Evolutionary conservation across 2,329 filamentous ascomycete species (phyloP), one percentile per base, ranked within the genome.

Genomic region (Xylaria sp.): DNA sequence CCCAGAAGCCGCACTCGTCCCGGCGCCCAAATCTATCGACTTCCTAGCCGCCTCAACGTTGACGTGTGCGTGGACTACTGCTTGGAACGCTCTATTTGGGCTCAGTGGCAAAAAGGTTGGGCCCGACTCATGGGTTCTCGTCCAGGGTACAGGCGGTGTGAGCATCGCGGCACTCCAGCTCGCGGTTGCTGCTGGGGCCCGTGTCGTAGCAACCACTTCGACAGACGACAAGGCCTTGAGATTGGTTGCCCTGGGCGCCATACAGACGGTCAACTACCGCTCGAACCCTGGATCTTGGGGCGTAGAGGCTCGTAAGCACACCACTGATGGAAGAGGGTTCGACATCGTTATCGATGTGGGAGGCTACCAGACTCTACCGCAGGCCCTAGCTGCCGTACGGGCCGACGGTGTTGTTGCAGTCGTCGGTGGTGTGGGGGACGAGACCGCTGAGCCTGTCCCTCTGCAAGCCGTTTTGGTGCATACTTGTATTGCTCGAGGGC

Each of bases 301-400:
- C 13, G 78, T 81, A 3, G 84, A 84, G 34, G 89, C 89, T 10
- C 76, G 85, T 8, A 85, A 84, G 0, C 81, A 86, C 0, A 84
- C 82, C 0, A 80, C 80, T 0, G 78, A 81, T 0, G 82, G 82
- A 2, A 75, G 74, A 3, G 91, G 91, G 8, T 87, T 91, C 9
- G 86, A 92, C 72, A 83, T 90, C 70, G 81, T 92, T 48, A 75
- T 91, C 46, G 91, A 93, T 74, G 86, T 92, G 15, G 90, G 88
- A 13, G 90, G 90, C 0, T 82, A 88, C 0, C 84, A 83, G 23
- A 91, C 89, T 0, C 83, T 92, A 70, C 74, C 80, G 2, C 84
- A 91, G 75, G 85, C 83, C 1, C 79, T 91, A 37, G 85, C 84
- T 71, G 85, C 86, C 1, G 80, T 89, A 0, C 72, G 76, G 0